A percentile compares a stretch with the other conserved stretches of the same genome.
phyloP scores from a whole-genome alignment of 2,329 filamentous ascomycete genomes.

The Hypoxylon sp. region DNA sequence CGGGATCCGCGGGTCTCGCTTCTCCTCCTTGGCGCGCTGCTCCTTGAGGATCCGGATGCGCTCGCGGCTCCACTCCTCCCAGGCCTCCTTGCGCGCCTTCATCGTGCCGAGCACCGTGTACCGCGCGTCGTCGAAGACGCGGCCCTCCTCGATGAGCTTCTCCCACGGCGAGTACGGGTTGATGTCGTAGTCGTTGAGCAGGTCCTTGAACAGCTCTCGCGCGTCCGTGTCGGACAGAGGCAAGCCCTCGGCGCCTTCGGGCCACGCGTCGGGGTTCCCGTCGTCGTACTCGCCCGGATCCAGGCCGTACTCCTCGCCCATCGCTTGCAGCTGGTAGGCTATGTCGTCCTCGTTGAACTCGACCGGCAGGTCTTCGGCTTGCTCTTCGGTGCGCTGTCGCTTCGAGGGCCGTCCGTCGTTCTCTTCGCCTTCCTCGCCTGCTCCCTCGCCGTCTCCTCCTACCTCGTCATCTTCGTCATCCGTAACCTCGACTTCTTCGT shows the following conservation, averaged over 20 bases:
- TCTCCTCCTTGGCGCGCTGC: constrained; percentile 76
- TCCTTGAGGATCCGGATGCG: constrained; percentile 77
- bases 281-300: constrained; percentile 80
- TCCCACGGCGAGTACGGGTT: constrained; percentile 94
- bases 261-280: constrained; percentile 66
- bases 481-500: constrained; percentile 78
- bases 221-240: constrained; percentile 79
- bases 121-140: constrained; percentile 82
- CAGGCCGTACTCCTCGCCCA: constrained; percentile 85
- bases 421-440: constrained; percentile 60
- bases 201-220: constrained; percentile 79
- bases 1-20: constrained; percentile 81
- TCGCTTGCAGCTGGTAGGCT: constrained; percentile 86
- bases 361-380: constrained; percentile 57
- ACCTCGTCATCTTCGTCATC: constrained; percentile 62
- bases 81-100: constrained; percentile 81
- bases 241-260: constrained; percentile 75
- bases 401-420: constrained; percentile 58
- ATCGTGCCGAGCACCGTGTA: constrained; percentile 87
- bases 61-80: constrained; percentile 82
- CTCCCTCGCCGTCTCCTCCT: constrained; percentile 57
- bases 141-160: constrained; percentile 81
- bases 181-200: constrained; percentile 82
- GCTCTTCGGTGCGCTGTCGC: constrained; percentile 56
- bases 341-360: constrained; percentile 97